Evolutionary conservation across 768 basidiomycete genomes (phyloP).

Genomic region (Hericium rajendrae): DNA sequence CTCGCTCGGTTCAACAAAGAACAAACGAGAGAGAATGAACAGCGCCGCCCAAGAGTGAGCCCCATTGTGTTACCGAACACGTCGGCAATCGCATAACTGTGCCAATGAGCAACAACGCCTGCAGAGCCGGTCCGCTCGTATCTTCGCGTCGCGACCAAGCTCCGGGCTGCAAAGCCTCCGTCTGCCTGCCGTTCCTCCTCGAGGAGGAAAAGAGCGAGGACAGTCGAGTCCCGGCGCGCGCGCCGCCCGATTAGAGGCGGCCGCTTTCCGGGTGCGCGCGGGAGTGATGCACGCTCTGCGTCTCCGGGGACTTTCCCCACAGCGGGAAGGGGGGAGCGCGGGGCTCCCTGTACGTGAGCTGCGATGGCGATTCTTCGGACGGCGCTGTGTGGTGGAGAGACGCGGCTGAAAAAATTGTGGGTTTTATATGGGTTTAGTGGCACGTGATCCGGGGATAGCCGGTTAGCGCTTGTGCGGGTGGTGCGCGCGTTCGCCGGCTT

Average conservation of each 20-base stretch:
- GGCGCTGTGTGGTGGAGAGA: slow-evolving; percentile 26
- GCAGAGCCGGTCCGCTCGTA: slow-evolving; percentile 49
- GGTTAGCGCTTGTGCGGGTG: too few relatives aligned
- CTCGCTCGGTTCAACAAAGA: neutral
- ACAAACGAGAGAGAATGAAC: slow-evolving; percentile 7
- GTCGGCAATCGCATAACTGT: slow-evolving; percentile 80
- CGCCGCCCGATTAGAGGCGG: slow-evolving; percentile 52
- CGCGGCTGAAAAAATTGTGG: neutral
- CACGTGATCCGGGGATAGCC: neutral
- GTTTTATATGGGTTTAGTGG: neutral
- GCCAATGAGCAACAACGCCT: slow-evolving; percentile 71
- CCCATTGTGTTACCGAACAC: slow-evolving; percentile 71
- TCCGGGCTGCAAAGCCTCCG: slow-evolving; percentile 22
- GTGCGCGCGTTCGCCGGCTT: too few relatives aligned
- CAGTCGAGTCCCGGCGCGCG: slow-evolving; percentile 23
- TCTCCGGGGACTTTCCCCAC: slow-evolving; percentile 96
- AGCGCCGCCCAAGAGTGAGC: slow-evolving; percentile 77
- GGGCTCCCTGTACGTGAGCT: slow-evolving; percentile 64
- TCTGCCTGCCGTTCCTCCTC: slow-evolving; percentile 12
- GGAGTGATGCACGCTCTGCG: slow-evolving; percentile 52
- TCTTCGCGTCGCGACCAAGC: slow-evolving; percentile 47
- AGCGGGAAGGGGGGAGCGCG: slow-evolving; percentile 42
- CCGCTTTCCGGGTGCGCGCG: slow-evolving; percentile 49
- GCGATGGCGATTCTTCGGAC: slow-evolving; percentile 80
- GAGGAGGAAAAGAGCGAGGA: slow-evolving; percentile 1